Base-by-base conservation (phyloP, 2,329 filamentous ascomycete genomes). In the Nannizziopsis barbatae region DNA sequence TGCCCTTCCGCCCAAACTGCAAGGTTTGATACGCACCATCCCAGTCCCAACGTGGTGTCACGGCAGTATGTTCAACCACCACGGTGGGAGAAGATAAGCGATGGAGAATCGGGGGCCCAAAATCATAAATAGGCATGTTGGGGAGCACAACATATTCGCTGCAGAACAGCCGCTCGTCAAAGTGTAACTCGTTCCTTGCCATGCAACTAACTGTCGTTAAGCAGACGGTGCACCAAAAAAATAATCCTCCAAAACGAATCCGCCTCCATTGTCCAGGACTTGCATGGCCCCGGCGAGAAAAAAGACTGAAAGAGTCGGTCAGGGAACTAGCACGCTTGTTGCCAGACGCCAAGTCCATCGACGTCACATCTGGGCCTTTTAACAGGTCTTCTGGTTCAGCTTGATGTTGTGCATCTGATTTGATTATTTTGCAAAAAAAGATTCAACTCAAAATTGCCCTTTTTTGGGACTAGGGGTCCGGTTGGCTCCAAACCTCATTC, bases 41-140 rank as follows among this genome's bases (percentile, higher is more conserved):
- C 45, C 14, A 41, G 45, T 17, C 27, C 37, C 45, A 47, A 47
- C 45, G 45, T 47, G 45, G 45, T 41, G 36, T 40, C 37, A 41
- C 45, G 40, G 36, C 45, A 47, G 27, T 30, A 9, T 15, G 17
- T 40, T 47, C 45, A 47, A 47, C 45, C 45, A 41, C 38, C 45
- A 40, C n/a, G 45, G 45, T 41, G 45, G 44, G 45, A 47, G 37
- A 41, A 41, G 45, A 31, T 41, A 47, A 47, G 37, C 45, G 37
- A 47, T 22, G 27, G 30, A 15, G 27, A 45, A 39, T 17, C 43
- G 22, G 22, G 22, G 22, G 22, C 22, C 22, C 22, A 27, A 27
- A 27, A 27, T 27, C 22, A 27, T 27, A 27, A 27, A 27, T 27
- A 27, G 22, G 3, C 22, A 4, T 27, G 22, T 27, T 27, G 22